A percentile compares a stretch with the other conserved stretches of the same genome.
Conservation (phyloP, 371 early-diverging fungal species). For the Mucor lusitanicus region DNA sequence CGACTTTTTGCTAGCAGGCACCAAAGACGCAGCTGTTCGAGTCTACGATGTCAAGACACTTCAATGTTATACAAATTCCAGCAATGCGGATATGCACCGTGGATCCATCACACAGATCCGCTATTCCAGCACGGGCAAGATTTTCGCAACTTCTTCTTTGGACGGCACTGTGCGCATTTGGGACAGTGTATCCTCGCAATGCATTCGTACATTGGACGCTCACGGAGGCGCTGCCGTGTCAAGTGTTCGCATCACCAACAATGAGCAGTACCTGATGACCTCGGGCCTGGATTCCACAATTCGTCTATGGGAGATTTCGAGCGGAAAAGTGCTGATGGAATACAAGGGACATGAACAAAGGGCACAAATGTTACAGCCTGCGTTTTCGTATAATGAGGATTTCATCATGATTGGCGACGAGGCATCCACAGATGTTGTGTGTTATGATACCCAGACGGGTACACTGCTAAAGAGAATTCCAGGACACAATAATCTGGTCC, state of each 20-base stretch:
- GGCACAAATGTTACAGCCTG: conserved; percentile 45
- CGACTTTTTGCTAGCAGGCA: conserved; percentile 72
- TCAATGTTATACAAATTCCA: conserved; percentile 71
- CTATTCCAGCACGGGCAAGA: conserved; percentile 70
- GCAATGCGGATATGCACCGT: conserved; percentile 56
- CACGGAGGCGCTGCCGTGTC: conserved; percentile 81
- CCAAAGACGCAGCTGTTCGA: conserved; percentile 76
- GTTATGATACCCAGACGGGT: conserved; percentile 72
- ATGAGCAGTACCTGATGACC: conserved; percentile 75
- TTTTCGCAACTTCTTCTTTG: conserved; percentile 74
- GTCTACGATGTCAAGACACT: conserved; percentile 85
- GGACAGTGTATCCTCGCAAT: conserved; percentile 80
- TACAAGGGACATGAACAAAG: conserved; percentile 74
- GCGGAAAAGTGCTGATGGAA: conserved; percentile 64
- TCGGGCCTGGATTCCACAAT: conserved; percentile 78
- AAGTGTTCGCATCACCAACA: conserved; percentile 72
- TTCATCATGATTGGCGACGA: conserved; percentile 81
- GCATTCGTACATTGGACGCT: conserved; percentile 67
- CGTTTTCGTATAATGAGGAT: conserved; percentile 78
- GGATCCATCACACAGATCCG: conserved; percentile 75
- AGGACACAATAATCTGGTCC: conserved; percentile 49
- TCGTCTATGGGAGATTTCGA: conserved; percentile 83
- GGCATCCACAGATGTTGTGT: conserved; percentile 56
- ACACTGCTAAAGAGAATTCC: conserved; percentile 47
- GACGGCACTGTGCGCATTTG: conserved; percentile 91